Evolutionary conservation across 306 rosid species (phyloP), one percentile per base, ranked within the genome.

Genomic region (Begonia peltatifolia): DNA sequence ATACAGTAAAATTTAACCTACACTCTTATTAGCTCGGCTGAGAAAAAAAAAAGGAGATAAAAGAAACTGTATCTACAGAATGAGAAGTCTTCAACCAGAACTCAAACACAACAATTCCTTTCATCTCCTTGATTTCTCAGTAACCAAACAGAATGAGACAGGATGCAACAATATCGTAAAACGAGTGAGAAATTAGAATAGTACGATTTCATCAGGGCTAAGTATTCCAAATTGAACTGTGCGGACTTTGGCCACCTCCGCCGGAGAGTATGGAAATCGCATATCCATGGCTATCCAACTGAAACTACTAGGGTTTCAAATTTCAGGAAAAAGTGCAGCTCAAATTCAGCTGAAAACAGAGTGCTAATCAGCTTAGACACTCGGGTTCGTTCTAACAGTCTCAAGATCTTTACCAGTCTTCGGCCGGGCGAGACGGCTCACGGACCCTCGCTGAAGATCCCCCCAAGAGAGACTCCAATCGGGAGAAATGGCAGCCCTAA

Each of bases 161-260:
- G 25, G 38, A 30, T 6, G 8, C 38, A 30, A 30, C 38, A 30
- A 30, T 30, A 30, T 30, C 38, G 38, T 15, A 25, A 14, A 36
- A 61, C 14, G 8, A 36, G 8, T 35, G 20, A 52, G 38, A 16
- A 9, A 0, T 8, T 42, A 58, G 36, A 2, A 16, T 14, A 35
- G 38, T 90, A 90, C 99, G 35, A 90, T 90, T 68, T 90, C 99
- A 25, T 90, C 99, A 9, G 99, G 99, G 41, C 83, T 73, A 48
- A 92, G 85, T 41, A 92, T 92, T 52, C 96, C 96, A 47, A 92
- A 92, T 77, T 92, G 99, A 65, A 92, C 99, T 65, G 67, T 57
- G 6, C 80, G 82, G 65, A 92, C 93, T 76, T 86, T 92, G 73
- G 94, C 74, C 11, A 92, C 94, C 82, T 92, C 99, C 65, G 95